Evolutionary conservation across 257 asterid species (phyloP).

Genomic region (Solanum habrochaites): DNA sequence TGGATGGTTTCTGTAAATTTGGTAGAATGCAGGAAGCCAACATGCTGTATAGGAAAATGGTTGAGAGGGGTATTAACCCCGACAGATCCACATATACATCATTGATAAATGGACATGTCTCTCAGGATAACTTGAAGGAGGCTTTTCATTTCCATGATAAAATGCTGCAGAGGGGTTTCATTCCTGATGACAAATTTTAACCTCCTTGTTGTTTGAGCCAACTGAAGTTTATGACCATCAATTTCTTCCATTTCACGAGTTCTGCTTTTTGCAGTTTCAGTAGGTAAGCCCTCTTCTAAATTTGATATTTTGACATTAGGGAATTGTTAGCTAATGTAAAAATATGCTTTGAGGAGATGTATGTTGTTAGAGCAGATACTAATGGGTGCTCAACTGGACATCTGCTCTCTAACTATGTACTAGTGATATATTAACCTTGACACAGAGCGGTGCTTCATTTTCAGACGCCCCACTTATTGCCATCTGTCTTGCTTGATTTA

Average conservation of each 20-base stretch:
- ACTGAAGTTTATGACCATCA: not conserved
- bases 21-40: constrained; percentile 63
- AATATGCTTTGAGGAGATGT: not conserved
- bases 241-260: not conserved
- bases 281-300: not conserved
- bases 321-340: not conserved
- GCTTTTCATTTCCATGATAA: constrained; percentile 59
- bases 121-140: constrained; percentile 51
- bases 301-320: not conserved
- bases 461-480: not conserved
- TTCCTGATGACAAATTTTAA: constrained; percentile 68
- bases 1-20: constrained; percentile 41
- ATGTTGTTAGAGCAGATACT: not conserved
- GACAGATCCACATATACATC: constrained; percentile 46
- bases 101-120: constrained; percentile 49
- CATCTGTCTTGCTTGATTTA: not conserved
- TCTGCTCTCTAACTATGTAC: not conserved
- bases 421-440: not conserved
- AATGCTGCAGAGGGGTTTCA: constrained; percentile 60
- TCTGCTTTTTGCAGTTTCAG: not conserved
- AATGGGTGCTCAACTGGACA: not conserved
- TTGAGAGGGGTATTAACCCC: constrained; percentile 30
- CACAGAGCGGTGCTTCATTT: not conserved
- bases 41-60: constrained; percentile 33
- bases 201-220: not conserved